Percentiles rank a stretch among this genome's conserved stretches.
phyloP scores from a whole-genome alignment of 2,329 filamentous ascomycete species.

The Microdochium bolleyi region DNA sequence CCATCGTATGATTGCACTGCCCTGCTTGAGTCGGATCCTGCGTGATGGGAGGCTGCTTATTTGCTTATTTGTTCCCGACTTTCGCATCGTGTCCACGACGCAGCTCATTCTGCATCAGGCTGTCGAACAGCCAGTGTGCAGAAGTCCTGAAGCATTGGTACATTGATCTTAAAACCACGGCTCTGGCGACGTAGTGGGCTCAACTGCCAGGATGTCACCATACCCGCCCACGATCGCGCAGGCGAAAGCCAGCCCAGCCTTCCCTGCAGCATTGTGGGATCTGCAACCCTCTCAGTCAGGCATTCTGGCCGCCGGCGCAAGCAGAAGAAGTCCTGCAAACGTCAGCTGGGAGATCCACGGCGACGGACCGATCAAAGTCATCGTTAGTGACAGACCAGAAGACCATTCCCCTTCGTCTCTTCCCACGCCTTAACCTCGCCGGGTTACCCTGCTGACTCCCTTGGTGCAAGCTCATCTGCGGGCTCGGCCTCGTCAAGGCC shows the following conservation, averaged over 20 bases:
- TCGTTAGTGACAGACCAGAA: constrained; percentile 45
- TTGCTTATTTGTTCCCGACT: too few relatives aligned
- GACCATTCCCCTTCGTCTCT: too few relatives aligned
- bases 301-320: constrained; percentile 53
- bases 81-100: too few relatives aligned
- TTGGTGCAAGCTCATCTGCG: constrained; percentile 63
- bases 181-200: too few relatives aligned
- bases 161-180: too few relatives aligned
- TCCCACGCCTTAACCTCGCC: not conserved
- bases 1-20: too few relatives aligned
- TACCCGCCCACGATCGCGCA: not conserved
- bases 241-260: constrained; percentile 51
- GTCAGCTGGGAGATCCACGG: constrained; percentile 79
- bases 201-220: too few relatives aligned
- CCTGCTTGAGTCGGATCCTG: too few relatives aligned
- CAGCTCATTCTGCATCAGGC: too few relatives aligned
- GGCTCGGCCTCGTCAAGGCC: constrained; percentile 59
- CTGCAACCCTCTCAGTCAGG: constrained; percentile 59
- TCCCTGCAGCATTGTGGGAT: constrained; percentile 57
- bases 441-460: not conserved
- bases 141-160: too few relatives aligned
- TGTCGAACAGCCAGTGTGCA: too few relatives aligned
- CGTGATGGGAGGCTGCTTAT: too few relatives aligned
- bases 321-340: constrained; percentile 65
- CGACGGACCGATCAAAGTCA: constrained; percentile 59